These are phyloP conservation scores for Blastocystis hominis DNA, from an alignment of 352 stramenopile species.

Conservation along the genomic window DNA sequence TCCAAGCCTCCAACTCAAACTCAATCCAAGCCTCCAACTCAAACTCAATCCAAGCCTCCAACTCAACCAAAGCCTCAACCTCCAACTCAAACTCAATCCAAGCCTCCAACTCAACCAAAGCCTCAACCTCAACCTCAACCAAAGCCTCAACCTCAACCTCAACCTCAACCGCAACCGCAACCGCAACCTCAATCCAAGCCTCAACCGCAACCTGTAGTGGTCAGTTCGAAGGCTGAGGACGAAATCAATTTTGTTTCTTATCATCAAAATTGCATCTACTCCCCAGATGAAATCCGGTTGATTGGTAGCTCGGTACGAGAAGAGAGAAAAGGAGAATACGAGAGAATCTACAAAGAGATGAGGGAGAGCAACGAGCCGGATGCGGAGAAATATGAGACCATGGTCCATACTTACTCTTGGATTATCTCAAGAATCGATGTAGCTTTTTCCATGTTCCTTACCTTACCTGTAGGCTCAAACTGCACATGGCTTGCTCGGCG, in stretches of 20 bases:
- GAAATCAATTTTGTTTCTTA: not conserved
- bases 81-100: not conserved
- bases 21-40: not conserved
- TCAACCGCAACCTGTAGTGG: not conserved
- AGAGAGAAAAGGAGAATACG: not conserved
- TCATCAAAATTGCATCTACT: not conserved
- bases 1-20: not conserved
- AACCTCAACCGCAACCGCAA: not conserved
- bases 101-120: not conserved
- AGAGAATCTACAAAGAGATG: not conserved
- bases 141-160: not conserved
- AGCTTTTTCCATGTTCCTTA: not conserved
- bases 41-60: not conserved
- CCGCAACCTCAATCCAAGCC: not conserved
- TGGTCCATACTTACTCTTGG: slow-evolving; percentile 7
- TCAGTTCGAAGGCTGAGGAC: not conserved
- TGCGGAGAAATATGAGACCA: not conserved
- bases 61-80: not conserved
- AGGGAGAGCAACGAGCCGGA: not conserved
- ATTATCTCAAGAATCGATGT: slow-evolving; percentile 10
- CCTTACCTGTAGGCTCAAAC: slow-evolving; percentile 63
- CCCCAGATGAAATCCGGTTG: not conserved
- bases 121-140: not conserved
- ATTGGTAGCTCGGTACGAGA: not conserved
- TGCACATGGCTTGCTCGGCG: slow-evolving; percentile 73